These are phyloP conservation scores for Chlorella sp. DNA, from an alignment of 139 green algal genomes.

Conservation along the genomic window DNA sequence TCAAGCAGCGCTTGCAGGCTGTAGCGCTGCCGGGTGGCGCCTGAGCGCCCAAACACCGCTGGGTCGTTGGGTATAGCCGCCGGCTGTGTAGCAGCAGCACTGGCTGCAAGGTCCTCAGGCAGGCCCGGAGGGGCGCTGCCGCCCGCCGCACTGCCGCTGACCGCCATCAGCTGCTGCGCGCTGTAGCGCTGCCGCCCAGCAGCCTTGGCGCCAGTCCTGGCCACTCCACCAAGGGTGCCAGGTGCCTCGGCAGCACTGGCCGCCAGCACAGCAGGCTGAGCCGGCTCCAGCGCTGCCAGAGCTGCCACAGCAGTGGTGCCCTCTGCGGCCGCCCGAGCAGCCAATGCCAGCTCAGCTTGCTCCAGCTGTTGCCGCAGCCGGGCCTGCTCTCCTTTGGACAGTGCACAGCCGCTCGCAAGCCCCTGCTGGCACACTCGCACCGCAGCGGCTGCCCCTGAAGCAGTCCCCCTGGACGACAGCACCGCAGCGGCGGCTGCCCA, in stretches of 20 bases:
- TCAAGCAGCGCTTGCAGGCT: slow-evolving; percentile 3
- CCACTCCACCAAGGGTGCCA: not conserved
- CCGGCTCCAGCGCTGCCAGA: not conserved
- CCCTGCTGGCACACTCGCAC: not conserved
- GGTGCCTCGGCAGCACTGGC: not conserved
- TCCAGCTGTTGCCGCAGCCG: not conserved
- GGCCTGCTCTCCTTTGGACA: not conserved
- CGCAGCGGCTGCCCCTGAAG: not conserved
- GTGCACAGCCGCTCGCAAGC: not conserved
- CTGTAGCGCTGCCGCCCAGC: not conserved
- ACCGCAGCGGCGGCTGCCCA: slow-evolving; percentile 21
- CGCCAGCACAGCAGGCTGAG: not conserved
- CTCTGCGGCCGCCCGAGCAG: not conserved
- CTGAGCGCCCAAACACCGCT: not conserved
- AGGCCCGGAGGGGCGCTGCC: not conserved
- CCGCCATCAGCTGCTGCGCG: not conserved
- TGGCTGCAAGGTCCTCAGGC: not conserved
- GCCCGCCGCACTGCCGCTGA: not conserved
- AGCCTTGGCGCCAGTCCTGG: not conserved
- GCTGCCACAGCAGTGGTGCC: not conserved
- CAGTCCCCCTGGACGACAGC: not conserved
- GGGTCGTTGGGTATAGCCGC: not conserved
- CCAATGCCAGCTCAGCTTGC: not conserved
- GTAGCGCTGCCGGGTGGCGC: not conserved
- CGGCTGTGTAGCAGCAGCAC: not conserved